Evolutionary conservation across 192 early-diverging fungal genomes (phyloP).

Genomic region (Rhizophagus prolifer): DNA sequence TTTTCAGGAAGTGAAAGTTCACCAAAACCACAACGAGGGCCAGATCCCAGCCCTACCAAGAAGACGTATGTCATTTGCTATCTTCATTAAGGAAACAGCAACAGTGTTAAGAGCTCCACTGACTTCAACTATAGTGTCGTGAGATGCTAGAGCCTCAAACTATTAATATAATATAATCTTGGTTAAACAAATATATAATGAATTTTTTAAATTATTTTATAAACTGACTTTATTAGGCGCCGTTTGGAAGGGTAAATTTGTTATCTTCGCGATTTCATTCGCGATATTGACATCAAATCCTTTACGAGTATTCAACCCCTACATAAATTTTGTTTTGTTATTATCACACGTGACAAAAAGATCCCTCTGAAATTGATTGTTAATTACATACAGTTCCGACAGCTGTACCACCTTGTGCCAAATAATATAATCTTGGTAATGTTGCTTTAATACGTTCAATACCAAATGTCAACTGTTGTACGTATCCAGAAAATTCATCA

Average conservation of each 20-base stretch:
- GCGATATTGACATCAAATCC: conserved; percentile 94
- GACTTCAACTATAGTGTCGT: conserved; percentile 97
- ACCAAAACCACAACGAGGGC: conserved; percentile 96
- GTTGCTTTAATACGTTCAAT: conserved; percentile 84
- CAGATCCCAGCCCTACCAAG: conserved; percentile 78
- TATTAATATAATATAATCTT: conserved; percentile 26
- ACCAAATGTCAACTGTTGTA: conserved; percentile 85
- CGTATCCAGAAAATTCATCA: conserved; percentile 98
- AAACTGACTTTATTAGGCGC: conserved; percentile 91
- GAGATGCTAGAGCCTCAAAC: conserved; percentile 98
- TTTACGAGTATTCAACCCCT: conserved; percentile 90
- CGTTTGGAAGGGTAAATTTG: conserved; percentile 87
- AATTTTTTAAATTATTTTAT: background rate
- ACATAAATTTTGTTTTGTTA: background rate
- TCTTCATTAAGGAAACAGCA: conserved; percentile 97
- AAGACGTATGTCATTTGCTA: conserved; percentile 97
- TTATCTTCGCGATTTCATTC: conserved; percentile 81
- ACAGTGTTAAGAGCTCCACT: conserved; percentile 93
- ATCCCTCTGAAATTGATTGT: too few relatives aligned
- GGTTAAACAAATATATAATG: background rate
- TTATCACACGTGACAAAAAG: background rate
- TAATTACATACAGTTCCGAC: conserved; percentile 75
- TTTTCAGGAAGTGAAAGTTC: conserved; percentile 97
- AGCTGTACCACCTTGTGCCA: conserved; percentile 96
- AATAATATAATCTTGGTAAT: conserved; percentile 84